Conservation (phyloP, 2,329 filamentous ascomycete species). For the Trichoderma endophyticum region DNA sequence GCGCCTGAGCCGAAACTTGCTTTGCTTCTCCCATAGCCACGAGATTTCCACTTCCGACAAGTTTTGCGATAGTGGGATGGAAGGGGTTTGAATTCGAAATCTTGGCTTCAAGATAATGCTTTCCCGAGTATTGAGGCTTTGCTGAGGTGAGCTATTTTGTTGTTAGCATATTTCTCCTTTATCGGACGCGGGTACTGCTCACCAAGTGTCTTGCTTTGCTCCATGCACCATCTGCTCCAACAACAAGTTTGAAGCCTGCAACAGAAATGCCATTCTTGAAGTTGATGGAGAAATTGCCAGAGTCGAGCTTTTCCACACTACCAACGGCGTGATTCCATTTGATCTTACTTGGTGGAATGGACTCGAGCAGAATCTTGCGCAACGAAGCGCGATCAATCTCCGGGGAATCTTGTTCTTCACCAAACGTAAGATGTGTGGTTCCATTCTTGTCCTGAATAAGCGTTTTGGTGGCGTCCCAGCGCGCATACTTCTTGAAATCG, state of each 20-base stretch:
- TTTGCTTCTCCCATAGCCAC: neutral
- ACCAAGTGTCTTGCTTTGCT: constrained; percentile 32
- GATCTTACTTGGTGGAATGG: constrained; percentile 41
- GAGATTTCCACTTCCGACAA: neutral
- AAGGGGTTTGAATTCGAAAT: constrained; percentile 2
- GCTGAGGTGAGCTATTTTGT: constrained; percentile 23
- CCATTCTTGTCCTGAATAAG: constrained; percentile 45
- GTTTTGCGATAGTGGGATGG: neutral
- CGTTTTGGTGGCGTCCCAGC: constrained; percentile 46
- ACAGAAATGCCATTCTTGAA: constrained; percentile 35
- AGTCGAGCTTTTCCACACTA: neutral
- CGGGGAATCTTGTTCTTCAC: constrained; percentile 13
- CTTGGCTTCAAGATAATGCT: neutral
- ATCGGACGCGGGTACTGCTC: neutral
- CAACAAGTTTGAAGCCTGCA: constrained; percentile 39
- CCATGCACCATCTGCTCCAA: constrained; percentile 39
- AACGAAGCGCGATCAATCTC: constrained; percentile 46
- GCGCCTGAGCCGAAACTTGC: neutral
- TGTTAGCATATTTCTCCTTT: neutral
- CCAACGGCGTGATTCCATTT: constrained; percentile 35
- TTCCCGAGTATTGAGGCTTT: constrained; percentile 13
- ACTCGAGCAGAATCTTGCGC: constrained; percentile 40
- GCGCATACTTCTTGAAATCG: constrained; percentile 47
- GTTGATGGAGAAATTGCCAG: constrained; percentile 34
- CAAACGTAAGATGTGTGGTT: constrained; percentile 32